Evolutionary conservation across 1,284 basidiomycete genomes (phyloP), one percentile per base, ranked within the genome.

Genomic region (Fomitopsis schrenkii): DNA sequence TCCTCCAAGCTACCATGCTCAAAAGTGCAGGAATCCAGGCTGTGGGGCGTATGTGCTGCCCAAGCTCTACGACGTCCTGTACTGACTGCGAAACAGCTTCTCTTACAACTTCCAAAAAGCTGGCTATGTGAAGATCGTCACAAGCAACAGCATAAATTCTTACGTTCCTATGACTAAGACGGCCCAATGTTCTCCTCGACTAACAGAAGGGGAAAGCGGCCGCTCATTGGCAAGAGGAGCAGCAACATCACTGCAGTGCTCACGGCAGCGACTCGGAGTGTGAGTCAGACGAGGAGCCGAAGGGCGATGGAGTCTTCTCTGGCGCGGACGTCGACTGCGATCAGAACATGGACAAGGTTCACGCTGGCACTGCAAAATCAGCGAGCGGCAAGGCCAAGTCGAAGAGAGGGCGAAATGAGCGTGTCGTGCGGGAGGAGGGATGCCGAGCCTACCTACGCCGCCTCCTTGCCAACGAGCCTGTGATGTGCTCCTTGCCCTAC

Each of bases 91-190:
- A 17, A 54, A 17, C 30, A 97, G 95, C n/a, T 78, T 84, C 69
- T 88, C 83, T 1, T 94, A 94, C 71, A 92, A 93, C 0, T 93
- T 94, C 76, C 89, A 96, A 62, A 98, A 96, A 74, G 97, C 99
- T 72, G 95, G 94, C 1, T 84, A 93, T 71, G 93, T 93, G 62
- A 98, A 98, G 77, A 86, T 99, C 65, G 91, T 98, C 91, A 96
- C 71, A 93, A 92, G 74, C 80, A 76, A 40, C 80, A 84, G 58
- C 87, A 91, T n/a, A n/a, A n/a, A n/a, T n/a, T n/a, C n/a, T n/a
- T 72, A 71, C 76, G 6, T 74, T 78, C n/a, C 75, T 76, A 56
- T 80, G 77, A n/a, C 76, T 89, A 62, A 84, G 77, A 64, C 84
- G 90, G 30, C 90, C 87, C 22, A 82, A 94, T 72, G 90, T 95